Evolutionary conservation across 148 eudicot species (phyloP), one percentile per base, ranked within the genome.

Genomic region (Polygonum aviculare): DNA sequence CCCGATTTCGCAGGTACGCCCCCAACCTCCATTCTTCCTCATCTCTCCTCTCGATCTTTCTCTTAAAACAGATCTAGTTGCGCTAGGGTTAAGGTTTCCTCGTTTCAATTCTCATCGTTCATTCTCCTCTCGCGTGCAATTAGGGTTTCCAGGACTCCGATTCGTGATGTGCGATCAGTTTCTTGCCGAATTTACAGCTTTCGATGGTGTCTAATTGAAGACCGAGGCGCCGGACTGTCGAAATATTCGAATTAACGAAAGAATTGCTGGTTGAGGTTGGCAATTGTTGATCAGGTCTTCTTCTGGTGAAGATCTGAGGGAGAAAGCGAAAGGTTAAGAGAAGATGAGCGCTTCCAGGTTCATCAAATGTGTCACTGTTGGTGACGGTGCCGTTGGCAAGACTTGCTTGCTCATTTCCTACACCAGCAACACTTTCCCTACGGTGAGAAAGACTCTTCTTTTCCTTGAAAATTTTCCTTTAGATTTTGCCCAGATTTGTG

Each of bases 371-470:
- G 98, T 93, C 51, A 93, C 98, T 22, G 98, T 93, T 2, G 98
- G 98, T 9, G 98, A 93, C 60, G 98, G 98, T 45, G 98, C 98
- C 60, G 98, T 93, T 11, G 98, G 98, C 36, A 93, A 93, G 80
- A 93, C 98, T 47, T 93, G 98, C 75, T 85, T 93, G 80, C 83
- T 93, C 82, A 93, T 93, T 77, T 93, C 98, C 16, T 93, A 93
- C 88, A 93, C 98, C 88, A 93, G 98, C 92, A 93, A 89, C 78
- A 93, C 98, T 39, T 93, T 93, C 63, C 98, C 98, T 54, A 90
- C 98, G 83, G 98, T 93, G 35, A 76, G 31, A 26, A 26, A 26
- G 82, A 76, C 63, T 22, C 62, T 16, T 22, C 60, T 81, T 38
- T 33, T 14, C 18, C 41, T 40, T n/a, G n/a, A 33, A 15, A 72